These are phyloP conservation scores for Sporisorium scitamineum DNA, from an alignment of 1,284 basidiomycete species.

Conservation along the genomic window DNA sequence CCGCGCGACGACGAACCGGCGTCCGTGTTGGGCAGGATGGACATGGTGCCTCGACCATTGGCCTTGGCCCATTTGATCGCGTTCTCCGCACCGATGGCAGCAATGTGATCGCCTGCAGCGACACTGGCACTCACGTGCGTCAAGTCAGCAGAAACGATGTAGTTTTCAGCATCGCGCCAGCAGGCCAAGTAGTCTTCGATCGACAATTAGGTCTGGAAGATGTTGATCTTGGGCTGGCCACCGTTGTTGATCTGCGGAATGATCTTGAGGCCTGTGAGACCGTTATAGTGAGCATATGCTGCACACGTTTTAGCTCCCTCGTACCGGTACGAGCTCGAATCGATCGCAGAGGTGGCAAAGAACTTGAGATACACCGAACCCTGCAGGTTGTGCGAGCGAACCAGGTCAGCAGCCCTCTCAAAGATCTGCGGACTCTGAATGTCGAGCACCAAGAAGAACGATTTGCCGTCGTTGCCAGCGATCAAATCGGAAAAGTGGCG, in stretches of 20 bases:
- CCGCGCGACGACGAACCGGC: not conserved
- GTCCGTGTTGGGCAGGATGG: conserved; percentile 4
- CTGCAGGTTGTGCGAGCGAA: not conserved
- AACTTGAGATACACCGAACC: conserved; percentile 15
- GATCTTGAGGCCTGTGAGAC: conserved; percentile 14
- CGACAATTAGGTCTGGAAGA: conserved; percentile 11
- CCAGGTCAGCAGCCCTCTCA: conserved; percentile 2
- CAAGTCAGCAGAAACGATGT: conserved; percentile 3
- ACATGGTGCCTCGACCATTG: not conserved
- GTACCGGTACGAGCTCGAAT: conserved; percentile 7
- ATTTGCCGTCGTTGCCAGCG: conserved; percentile 1
- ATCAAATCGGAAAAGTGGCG: conserved; percentile 6
- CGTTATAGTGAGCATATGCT: conserved; percentile 10
- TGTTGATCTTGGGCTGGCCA: conserved; percentile 10
- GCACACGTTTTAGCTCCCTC: conserved; percentile 8
- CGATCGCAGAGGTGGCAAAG: conserved; percentile 13
- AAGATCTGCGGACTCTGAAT: conserved; percentile 3
- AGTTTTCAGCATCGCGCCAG: conserved; percentile 1
- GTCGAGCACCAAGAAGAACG: conserved; percentile 9
- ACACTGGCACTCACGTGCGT: conserved; percentile 14
- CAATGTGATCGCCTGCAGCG: not conserved
- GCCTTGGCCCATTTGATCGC: conserved; percentile 5
- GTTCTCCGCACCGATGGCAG: not conserved
- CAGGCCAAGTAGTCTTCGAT: conserved; percentile 14
- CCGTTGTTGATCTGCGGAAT: conserved; percentile 17